Evolutionary conservation across 2,329 filamentous ascomycete species (phyloP), one percentile per base, ranked within the genome.

Genomic region (Apiospora rasikravindrae): DNA sequence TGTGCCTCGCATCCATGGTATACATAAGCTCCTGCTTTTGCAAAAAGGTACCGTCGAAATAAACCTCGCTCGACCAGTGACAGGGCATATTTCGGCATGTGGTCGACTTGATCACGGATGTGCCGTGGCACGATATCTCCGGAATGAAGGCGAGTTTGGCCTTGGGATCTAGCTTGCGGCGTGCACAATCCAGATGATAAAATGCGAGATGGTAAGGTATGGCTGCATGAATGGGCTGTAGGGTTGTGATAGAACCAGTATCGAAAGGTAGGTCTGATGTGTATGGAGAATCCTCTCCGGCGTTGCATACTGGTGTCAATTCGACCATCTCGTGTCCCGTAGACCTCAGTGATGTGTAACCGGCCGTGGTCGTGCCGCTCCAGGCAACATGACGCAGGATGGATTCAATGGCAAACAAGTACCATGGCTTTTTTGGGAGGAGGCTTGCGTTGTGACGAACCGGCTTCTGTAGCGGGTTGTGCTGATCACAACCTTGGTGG

Each of bases 121-220:
- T 42, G 45, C 47, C 68, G 19, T 10, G n/a, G 11, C 68, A 69
- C 26, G 68, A 69, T 40, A 69, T 22, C 11, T 69, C 68, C 10
- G 68, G 68, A 24, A 69, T 53, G 45, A 53, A 69, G 45, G 68
- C 68, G 4, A 53, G 13, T 14, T 37, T 16, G 45, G 11, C 45
- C 6, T 40, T 40, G 68, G 26, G 26, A 19, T 42, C 16, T 29
- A 69, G 19, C 11, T 24, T 37, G 4, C 33, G 45, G 19, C 68
- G 68, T 14, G 44, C 42, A 16, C 22, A 57, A 53, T 57, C 22
- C 6, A 69, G 68, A 40, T 69, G 68, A 19, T 69, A 57, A 33
- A 69, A 69, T 4, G 68, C 68, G 11, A 69, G 68, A 19, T 57
- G 68, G 47, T 69, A 42, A 8, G 68, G 68, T 42, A 69, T 29